phyloP scores from a whole-genome alignment of 441 rosid species.

The Arabidopsis lyrata region DNA sequence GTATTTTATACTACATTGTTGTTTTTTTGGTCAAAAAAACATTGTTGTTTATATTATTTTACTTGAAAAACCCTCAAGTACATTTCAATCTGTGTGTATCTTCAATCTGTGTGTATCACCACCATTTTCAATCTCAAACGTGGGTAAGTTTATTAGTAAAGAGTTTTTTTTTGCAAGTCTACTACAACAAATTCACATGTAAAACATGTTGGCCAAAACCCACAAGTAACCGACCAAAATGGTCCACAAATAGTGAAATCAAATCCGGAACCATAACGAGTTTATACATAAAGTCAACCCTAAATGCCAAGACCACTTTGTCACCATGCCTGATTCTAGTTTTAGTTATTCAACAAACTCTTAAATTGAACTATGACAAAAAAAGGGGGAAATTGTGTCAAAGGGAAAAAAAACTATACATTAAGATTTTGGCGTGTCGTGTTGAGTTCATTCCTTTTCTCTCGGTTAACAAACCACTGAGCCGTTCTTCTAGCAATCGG shows the following conservation, averaged over 20 bases:
- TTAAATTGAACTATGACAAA: background rate
- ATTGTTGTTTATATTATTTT: background rate
- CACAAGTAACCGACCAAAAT: background rate
- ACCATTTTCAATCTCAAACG: background rate
- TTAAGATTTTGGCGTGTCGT: conserved; percentile 40
- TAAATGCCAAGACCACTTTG: conserved; percentile 2
- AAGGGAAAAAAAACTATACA: conserved; percentile 14
- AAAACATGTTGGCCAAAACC: background rate
- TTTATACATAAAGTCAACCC: background rate
- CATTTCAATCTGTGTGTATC: background rate
- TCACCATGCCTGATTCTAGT: conserved; percentile 1
- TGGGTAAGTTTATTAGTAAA: background rate
- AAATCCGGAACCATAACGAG: background rate
- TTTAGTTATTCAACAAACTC: conserved; percentile 8
- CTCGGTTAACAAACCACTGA: conserved; percentile 78
- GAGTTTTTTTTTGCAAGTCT: background rate
- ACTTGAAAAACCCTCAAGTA: background rate
- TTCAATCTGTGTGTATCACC: background rate
- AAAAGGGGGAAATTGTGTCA: conserved; percentile 2
- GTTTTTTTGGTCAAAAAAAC: too few relatives aligned
- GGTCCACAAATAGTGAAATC: background rate
- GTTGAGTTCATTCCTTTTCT: conserved; percentile 45
- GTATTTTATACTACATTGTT: background rate
- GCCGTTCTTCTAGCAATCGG: conserved; percentile 79
- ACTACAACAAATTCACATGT: background rate